These are phyloP conservation scores for Fusarium secorum DNA, from an alignment of 2,329 filamentous ascomycete genomes.

Conservation along the genomic window DNA sequence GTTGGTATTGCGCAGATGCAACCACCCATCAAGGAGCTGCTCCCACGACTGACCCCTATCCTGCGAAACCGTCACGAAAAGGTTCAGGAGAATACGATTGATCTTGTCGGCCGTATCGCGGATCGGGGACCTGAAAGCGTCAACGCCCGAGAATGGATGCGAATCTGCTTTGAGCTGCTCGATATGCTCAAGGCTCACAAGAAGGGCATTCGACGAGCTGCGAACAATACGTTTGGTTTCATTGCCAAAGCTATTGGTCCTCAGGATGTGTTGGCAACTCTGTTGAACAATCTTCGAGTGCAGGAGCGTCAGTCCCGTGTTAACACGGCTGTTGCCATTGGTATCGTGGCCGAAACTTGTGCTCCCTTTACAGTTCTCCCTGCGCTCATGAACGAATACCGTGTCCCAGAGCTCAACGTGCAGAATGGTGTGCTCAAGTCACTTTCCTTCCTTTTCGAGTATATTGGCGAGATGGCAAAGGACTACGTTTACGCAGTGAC, in stretches of 20 bases:
- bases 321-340: constrained; percentile 97
- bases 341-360: constrained; percentile 97
- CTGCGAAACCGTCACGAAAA: constrained; percentile 98
- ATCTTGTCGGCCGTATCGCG: constrained; percentile 95
- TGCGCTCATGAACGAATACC: constrained; percentile 98
- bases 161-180: constrained; percentile 97
- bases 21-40: constrained; percentile 93
- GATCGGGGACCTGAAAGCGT: constrained; percentile 96
- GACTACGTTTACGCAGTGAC: constrained; percentile 99
- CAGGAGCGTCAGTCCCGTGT: constrained; percentile 98
- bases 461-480: constrained; percentile 99
- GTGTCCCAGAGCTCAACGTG: constrained; percentile 96
- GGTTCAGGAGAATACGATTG: constrained; percentile 98
- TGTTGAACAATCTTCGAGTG: constrained; percentile 95
- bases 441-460: constrained; percentile 96
- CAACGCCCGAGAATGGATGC: constrained; percentile 98
- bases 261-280: constrained; percentile 93
- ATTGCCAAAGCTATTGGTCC: constrained; percentile 99
- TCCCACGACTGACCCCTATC: constrained; percentile 96
- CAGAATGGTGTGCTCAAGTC: constrained; percentile 99
- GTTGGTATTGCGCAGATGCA: constrained; percentile 99
- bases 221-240: constrained; percentile 99
- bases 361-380: constrained; percentile 98
- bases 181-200: constrained; percentile 99
- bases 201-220: constrained; percentile 96